Conservation (phyloP, 148 eudicot species). For the Diospyros lotus region DNA sequence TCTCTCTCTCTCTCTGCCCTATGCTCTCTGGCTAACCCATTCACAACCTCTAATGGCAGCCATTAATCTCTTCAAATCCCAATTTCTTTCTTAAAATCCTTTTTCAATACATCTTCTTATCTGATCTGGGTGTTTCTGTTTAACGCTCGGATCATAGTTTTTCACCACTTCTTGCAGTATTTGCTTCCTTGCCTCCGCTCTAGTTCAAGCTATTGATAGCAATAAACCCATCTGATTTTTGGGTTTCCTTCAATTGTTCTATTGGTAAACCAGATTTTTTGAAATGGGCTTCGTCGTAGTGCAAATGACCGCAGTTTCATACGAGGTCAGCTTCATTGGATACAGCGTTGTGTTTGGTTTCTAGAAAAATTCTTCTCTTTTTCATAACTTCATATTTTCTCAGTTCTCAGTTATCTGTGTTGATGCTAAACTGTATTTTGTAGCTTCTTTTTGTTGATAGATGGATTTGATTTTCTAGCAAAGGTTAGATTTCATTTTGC, state of each 20-base stretch:
- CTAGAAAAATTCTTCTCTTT: background rate
- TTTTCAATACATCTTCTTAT: background rate
- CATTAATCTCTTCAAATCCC: slow-evolving; percentile 14
- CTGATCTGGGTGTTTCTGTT: slow-evolving; percentile 22
- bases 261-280: slow-evolving; percentile 12
- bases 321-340: slow-evolving; percentile 25
- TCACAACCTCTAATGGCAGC: slow-evolving; percentile 13
- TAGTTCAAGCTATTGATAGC: slow-evolving; percentile 13
- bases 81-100: slow-evolving; percentile 2
- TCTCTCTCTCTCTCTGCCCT: slow-evolving; percentile 2
- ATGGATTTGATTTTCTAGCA: background rate
- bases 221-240: slow-evolving; percentile 15
- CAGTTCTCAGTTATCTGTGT: background rate
- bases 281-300: slow-evolving; percentile 24
- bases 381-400: background rate
- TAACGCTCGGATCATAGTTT: slow-evolving; percentile 17
- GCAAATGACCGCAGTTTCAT: slow-evolving; percentile 25
- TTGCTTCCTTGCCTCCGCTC: slow-evolving; percentile 11
- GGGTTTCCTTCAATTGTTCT: slow-evolving; percentile 14
- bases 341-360: background rate
- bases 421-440: background rate
- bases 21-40: slow-evolving; percentile 9
- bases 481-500: background rate
- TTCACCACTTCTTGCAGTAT: background rate
- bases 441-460: background rate